Conservation (phyloP, 2,329 filamentous ascomycete species). For the Clarireedia paspali region DNA sequence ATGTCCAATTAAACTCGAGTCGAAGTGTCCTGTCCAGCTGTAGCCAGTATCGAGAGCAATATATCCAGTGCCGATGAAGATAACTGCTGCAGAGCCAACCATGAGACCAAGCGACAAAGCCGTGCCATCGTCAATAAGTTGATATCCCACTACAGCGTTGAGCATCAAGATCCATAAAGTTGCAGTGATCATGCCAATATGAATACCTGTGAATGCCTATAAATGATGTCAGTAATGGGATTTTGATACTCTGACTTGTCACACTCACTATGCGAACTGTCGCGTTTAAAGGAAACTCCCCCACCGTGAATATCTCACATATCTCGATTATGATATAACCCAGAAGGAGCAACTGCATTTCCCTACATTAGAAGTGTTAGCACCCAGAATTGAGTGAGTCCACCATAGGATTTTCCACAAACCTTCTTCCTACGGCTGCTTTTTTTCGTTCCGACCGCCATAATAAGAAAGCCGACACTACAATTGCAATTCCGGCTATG, state of each 20-base stretch:
- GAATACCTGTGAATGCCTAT: conserved; percentile 80
- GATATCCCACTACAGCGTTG: conserved; percentile 87
- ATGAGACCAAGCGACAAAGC: conserved; percentile 73
- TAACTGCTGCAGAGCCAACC: conserved; percentile 55
- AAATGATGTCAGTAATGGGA: conserved; percentile 7
- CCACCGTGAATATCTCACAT: conserved; percentile 94
- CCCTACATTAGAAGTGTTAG: conserved; percentile 44
- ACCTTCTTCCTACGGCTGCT: conserved; percentile 91
- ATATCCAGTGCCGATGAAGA: conserved; percentile 90
- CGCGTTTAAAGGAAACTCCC: conserved; percentile 70
- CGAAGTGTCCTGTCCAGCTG: conserved; percentile 73
- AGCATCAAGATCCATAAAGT: conserved; percentile 87
- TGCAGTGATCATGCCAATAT: conserved; percentile 82
- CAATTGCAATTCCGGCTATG: conserved; percentile 69
- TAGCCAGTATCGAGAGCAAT: conserved; percentile 92
- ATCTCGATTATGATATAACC: conserved; percentile 83
- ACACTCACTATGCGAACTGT: conserved; percentile 62
- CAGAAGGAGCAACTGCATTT: conserved; percentile 91
- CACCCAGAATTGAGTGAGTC: neutral
- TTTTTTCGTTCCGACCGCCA: conserved; percentile 80
- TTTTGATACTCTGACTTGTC: neutral
- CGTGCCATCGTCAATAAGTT: conserved; percentile 90
- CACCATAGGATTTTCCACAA: conserved; percentile 14
- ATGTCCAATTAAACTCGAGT: conserved; percentile 45
- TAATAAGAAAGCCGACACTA: conserved; percentile 58